Evolutionary conservation across 2,329 filamentous ascomycete species (phyloP).

Genomic region (Orbilia ellipsospora): DNA sequence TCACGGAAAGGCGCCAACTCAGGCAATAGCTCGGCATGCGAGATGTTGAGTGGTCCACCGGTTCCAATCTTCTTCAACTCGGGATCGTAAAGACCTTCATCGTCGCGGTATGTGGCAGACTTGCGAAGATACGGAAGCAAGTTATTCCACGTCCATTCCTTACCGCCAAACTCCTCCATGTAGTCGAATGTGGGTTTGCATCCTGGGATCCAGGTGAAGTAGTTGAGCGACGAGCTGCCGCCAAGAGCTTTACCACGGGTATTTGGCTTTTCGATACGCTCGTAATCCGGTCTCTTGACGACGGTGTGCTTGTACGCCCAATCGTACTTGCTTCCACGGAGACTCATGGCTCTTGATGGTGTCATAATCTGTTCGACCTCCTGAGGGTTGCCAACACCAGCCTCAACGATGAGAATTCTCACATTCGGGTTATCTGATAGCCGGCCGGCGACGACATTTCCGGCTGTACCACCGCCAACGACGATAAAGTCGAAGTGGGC

Average conservation of each 20-base stretch:
- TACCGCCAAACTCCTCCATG: slow-evolving; percentile 63
- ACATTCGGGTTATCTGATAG: slow-evolving; percentile 58
- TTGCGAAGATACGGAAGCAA: slow-evolving; percentile 62
- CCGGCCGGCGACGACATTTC: slow-evolving; percentile 61
- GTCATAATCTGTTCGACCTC: slow-evolving; percentile 68
- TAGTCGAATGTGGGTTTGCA: slow-evolving; percentile 62
- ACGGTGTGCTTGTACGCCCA: slow-evolving; percentile 73
- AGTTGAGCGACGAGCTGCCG: slow-evolving; percentile 71
- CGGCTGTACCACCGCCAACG: slow-evolving; percentile 61
- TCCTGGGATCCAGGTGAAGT: slow-evolving; percentile 73
- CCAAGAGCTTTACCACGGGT: slow-evolving; percentile 70
- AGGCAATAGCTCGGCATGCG: slow-evolving; percentile 62
- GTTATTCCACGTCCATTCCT: slow-evolving; percentile 70
- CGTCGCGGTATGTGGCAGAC: slow-evolving; percentile 70
- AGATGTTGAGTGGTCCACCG: slow-evolving; percentile 31
- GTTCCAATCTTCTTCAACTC: slow-evolving; percentile 37
- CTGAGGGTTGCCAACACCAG: slow-evolving; percentile 64
- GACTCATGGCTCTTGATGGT: slow-evolving; percentile 67
- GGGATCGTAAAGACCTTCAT: slow-evolving; percentile 59
- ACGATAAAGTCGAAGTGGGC: slow-evolving; percentile 64
- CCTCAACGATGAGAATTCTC: slow-evolving; percentile 59
- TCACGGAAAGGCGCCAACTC: slow-evolving; percentile 61
- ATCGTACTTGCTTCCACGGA: slow-evolving; percentile 69
- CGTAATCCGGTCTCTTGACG: slow-evolving; percentile 70
- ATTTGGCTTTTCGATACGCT: slow-evolving; percentile 71